phyloP scores from a whole-genome alignment of 257 asterid genomes.

The Solanum rostratum region DNA sequence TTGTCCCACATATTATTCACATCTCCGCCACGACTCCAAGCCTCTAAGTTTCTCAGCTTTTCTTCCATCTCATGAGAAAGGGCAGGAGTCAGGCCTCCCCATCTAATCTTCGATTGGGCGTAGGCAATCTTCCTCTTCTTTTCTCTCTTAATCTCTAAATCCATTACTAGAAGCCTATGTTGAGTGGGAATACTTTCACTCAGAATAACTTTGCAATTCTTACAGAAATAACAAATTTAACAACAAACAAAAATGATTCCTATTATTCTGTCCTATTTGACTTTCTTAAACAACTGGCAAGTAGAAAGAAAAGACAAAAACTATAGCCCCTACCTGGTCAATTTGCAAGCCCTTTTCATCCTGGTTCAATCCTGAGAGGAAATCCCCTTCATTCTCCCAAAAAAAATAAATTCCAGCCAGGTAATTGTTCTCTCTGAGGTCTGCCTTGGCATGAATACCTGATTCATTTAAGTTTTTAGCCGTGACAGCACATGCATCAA shows the following conservation, averaged over 20 bases:
- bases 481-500: constrained; percentile 62
- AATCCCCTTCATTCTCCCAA: constrained; percentile 89
- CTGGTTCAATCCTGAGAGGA: constrained; percentile 84
- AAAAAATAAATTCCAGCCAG: constrained; percentile 90
- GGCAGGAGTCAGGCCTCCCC: too few relatives aligned
- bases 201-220: too few relatives aligned
- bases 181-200: too few relatives aligned
- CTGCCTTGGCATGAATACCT: constrained; percentile 62
- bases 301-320: constrained; percentile 2
- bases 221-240: background rate
- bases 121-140: too few relatives aligned
- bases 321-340: constrained; percentile 38
- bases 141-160: too few relatives aligned
- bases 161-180: too few relatives aligned
- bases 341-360: constrained; percentile 76
- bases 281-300: background rate
- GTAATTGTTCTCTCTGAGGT: constrained; percentile 76
- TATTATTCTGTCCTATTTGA: background rate
- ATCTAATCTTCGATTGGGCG: too few relatives aligned
- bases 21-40: too few relatives aligned
- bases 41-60: too few relatives aligned
- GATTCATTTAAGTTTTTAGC: constrained; percentile 57
- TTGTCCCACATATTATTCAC: too few relatives aligned
- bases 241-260: background rate
- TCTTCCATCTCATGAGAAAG: too few relatives aligned